phyloP scores from a whole-genome alignment of 176 grass and related monocot species.

The Phyllostachys edulis region DNA sequence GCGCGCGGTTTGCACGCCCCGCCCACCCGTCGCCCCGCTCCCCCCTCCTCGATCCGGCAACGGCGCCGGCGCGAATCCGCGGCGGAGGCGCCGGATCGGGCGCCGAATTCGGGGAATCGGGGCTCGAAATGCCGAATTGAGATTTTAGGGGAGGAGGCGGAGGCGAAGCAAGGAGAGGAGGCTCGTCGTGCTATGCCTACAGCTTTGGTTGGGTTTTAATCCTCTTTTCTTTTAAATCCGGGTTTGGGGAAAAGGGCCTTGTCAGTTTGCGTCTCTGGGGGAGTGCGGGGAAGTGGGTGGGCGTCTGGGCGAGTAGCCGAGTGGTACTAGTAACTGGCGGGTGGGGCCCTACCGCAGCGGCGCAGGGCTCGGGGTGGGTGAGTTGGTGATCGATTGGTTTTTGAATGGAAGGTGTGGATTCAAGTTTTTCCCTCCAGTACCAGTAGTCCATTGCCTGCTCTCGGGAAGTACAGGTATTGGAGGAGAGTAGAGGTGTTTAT shows the following conservation, averaged over 20 bases:
- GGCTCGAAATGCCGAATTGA: constrained; percentile 3
- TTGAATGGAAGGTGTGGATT: neutral
- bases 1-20: neutral
- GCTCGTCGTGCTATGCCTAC: neutral
- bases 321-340: neutral
- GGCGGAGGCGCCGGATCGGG: constrained; percentile 24
- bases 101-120: neutral
- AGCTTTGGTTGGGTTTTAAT: constrained; percentile 27
- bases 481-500: no score
- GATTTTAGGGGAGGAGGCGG: neutral
- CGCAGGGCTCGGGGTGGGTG: neutral
- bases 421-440: neutral
- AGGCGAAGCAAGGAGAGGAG: neutral
- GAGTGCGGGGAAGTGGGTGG: neutral
- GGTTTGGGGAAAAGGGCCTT: neutral
- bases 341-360: neutral
- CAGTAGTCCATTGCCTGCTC: neutral
- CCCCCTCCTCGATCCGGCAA: neutral
- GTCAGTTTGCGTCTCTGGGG: neutral
- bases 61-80: constrained; percentile 10
- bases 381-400: neutral
- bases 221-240: constrained; percentile 30
- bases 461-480: no score
- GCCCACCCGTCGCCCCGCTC: neutral
- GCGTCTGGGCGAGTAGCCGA: no score